Evolutionary conservation across 495 filamentous ascomycete species (phyloP), one percentile per base, ranked within the genome.

Genomic region (Tuber indicum): DNA sequence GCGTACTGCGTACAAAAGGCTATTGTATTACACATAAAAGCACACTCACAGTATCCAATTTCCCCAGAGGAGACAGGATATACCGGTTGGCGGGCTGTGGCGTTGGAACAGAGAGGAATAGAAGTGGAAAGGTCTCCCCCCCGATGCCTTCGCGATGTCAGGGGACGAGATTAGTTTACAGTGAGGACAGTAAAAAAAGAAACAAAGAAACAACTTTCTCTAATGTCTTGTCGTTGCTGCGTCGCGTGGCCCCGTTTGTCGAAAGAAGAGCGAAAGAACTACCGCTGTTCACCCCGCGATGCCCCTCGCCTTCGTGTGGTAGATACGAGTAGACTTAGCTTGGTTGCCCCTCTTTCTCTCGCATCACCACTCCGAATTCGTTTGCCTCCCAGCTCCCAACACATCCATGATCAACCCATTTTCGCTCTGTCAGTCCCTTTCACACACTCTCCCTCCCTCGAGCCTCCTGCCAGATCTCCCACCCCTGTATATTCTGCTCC

Each of bases 311-410:
- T 78, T 78, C 79, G 77, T 76, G 32, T 66, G 58, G 58, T 36
- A 17, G 58, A 43, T 43, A 42, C 42, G 3, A 8, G 12, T 36
- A 66, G 58, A 66, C 26, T 36, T 66, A 75, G 76, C 71, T 74
- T 39, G 72, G 77, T 70, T 75, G 78, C 82, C 79, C 79, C 79
- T 78, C 78, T 81, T 77, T 81, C 75, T 81, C 82, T 81, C 76
- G 58, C 71, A 75, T 82, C 76, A 80, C 77, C 78, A 75, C 80
- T 81, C 84, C 77, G 81, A 79, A 73, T 52, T 49, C 70, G 72
- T 75, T 80, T 79, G 70, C 74, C 83, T 85, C 85, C 78, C 84
- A 84, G 73, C 82, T 85, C 85, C 79, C 84, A 84, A 82, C 79
- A 79, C 80, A 83, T 79, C 78, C 81, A 74, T 81, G 78, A 77